Conservation (phyloP, 495 filamentous ascomycete species). For the Penicillium manginii region DNA sequence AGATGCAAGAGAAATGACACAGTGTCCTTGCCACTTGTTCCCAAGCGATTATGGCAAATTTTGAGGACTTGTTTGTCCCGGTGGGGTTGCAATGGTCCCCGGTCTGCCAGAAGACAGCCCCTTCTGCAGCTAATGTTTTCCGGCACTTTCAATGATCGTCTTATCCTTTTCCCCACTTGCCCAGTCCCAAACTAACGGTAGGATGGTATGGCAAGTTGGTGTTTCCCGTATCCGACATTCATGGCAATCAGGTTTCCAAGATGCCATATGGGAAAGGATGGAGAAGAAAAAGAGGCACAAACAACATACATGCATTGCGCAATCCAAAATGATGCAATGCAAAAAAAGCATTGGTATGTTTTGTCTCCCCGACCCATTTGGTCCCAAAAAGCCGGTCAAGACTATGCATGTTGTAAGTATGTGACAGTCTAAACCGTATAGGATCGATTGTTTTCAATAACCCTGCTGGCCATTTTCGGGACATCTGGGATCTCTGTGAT, state of each 20-base stretch:
- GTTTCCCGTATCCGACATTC: neutral
- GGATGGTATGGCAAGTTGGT: neutral
- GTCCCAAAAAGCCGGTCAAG: neutral
- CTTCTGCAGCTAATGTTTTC: slow-evolving; percentile 2
- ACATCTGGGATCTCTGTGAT: slow-evolving; percentile 16
- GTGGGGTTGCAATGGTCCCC: neutral
- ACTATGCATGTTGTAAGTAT: neutral
- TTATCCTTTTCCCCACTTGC: neutral
- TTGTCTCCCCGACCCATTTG: neutral
- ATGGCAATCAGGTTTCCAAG: too few relatives aligned
- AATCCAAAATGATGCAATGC: too few relatives aligned
- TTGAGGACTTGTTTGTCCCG: neutral
- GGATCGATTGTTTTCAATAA: slow-evolving; percentile 17
- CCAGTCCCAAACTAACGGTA: neutral
- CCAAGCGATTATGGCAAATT: neutral
- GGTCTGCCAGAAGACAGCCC: neutral
- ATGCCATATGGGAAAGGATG: neutral
- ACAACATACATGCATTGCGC: neutral
- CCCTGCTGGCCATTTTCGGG: slow-evolving; percentile 4
- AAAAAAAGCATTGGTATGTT: too few relatives aligned
- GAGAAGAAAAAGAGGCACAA: neutral
- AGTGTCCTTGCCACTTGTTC: neutral
- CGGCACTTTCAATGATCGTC: neutral
- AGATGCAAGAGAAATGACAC: neutral
- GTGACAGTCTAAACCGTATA: neutral